Evolutionary conservation across 805 yeast species (phyloP).

Genomic region (Ogataea henricii): DNA sequence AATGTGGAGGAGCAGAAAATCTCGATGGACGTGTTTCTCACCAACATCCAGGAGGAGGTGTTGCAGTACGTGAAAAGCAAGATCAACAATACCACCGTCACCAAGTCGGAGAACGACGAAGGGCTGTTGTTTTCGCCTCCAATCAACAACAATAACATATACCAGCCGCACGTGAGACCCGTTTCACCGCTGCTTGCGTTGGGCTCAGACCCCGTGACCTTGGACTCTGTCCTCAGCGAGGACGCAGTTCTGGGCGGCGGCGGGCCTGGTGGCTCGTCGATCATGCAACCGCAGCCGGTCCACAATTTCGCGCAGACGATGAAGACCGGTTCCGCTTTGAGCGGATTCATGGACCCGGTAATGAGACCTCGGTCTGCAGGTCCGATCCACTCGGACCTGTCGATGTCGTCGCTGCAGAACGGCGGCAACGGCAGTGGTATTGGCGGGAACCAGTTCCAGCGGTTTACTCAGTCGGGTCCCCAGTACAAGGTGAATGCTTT

Average conservation of each 20-base stretch:
- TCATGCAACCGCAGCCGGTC: constrained; percentile 18
- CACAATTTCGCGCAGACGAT: constrained; percentile 13
- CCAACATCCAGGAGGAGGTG: constrained; percentile 46
- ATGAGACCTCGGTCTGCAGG: constrained; percentile 50
- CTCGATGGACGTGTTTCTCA: constrained; percentile 50
- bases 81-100: constrained; percentile 34
- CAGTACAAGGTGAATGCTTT: constrained; percentile 11
- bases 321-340: constrained; percentile 10
- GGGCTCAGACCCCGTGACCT: constrained; percentile 38
- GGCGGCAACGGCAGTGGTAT: neutral
- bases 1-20: constrained; percentile 48
- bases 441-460: constrained; percentile 5
- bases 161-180: constrained; percentile 32
- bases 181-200: constrained; percentile 36
- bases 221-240: constrained; percentile 42
- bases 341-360: constrained; percentile 21
- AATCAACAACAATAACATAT: constrained; percentile 23
- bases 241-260: constrained; percentile 10
- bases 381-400: constrained; percentile 32
- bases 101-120: constrained; percentile 15
- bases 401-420: constrained; percentile 15
- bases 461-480: constrained; percentile 13
- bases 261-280: constrained; percentile 4
- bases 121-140: constrained; percentile 29
- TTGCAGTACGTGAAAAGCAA: constrained; percentile 46